Evolutionary conservation across 768 basidiomycete genomes (phyloP).

Genomic region (Punctularia strigosozonata): DNA sequence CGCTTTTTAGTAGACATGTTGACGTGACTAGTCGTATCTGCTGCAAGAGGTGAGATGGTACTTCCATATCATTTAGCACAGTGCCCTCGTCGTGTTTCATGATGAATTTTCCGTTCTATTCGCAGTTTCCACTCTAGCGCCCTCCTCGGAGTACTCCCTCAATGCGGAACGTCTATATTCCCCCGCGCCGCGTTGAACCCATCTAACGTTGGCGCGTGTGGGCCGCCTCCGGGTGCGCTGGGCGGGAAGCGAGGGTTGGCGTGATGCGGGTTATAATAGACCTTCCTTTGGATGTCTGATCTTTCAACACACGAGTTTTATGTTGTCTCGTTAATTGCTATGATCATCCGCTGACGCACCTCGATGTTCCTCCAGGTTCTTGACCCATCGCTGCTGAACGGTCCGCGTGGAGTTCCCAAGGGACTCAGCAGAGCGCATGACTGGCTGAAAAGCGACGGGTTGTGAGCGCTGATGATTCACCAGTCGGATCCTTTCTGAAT

Average conservation of each 20-base stretch:
- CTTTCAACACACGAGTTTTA: conserved; percentile 10
- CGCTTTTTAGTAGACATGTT: too few relatives aligned
- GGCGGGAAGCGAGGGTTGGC: conserved; percentile 61
- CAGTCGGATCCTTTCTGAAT: too few relatives aligned
- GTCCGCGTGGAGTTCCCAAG: too few relatives aligned
- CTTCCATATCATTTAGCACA: conserved; percentile 24
- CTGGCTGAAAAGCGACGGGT: too few relatives aligned
- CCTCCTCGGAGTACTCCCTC: conserved; percentile 68
- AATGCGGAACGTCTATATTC: conserved; percentile 59
- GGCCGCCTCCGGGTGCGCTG: conserved; percentile 66
- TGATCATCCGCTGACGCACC: neutral
- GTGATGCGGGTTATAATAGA: conserved; percentile 44
- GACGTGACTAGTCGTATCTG: too few relatives aligned
- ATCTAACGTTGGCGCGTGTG: conserved; percentile 42
- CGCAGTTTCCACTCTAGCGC: conserved; percentile 80
- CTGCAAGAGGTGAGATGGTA: conserved; percentile 4
- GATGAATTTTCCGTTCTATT: conserved; percentile 21
- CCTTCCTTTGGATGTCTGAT: conserved; percentile 89
- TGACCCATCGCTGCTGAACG: too few relatives aligned
- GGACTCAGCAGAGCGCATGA: too few relatives aligned
- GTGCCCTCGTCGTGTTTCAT: conserved; percentile 1
- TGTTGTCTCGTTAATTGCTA: neutral
- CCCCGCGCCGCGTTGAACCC: conserved; percentile 62
- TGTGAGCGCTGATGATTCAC: too few relatives aligned
- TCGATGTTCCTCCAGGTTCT: neutral